Base-by-base conservation (phyloP, 176 grass and related monocot genomes). In the Oryza nivara region DNA sequence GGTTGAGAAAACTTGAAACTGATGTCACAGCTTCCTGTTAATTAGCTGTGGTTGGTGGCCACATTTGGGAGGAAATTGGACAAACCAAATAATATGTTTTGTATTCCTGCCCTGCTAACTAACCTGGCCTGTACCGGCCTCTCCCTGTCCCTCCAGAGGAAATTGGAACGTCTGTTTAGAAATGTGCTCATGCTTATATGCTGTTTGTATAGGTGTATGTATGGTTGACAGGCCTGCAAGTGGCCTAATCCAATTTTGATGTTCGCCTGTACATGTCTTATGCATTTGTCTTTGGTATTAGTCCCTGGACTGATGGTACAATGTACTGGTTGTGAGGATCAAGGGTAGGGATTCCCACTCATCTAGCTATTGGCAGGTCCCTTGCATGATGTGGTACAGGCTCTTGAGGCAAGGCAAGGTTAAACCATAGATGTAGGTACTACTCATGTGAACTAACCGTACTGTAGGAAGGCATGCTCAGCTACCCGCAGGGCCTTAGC, bases 11-110 rank as follows among this genome's bases (percentile, higher is more conserved):
- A 73, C 17, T 20, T 45, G 36, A 48, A 73, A 65, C 56, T 73
- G 61, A 45, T 40, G 38, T 11, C 16, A 71, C 40, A 78, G 23
- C 28, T 79, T 70, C 52, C 52, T 77, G 6, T 77, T 77, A 9
- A 9, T n/a, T 56, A 56, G 19, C 4, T 20, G 6, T 8, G 6
- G 54, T 2, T 17, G 19, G 17, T 0, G 6, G 54, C 2, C 4
- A n/a, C 19, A 58, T 58, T 58, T 58, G 6, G 19, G 54, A 8
- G 54, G 54, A n/a, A 36, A 36, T 36, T 36, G 35, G 35, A 20
- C 19, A 19, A n/a, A 58, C 9, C 54, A n/a, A 58, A 58, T 7
- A 16, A 20, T 20, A 58, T 58, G 19, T 20, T 52, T 17, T 80
- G 28, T 30, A 36, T 45, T 54, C 25, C 30, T 70, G 16, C 35